These are phyloP conservation scores for Euryodendron excelsum DNA, from an alignment of 148 eudicot genomes.

Conservation along the genomic window DNA sequence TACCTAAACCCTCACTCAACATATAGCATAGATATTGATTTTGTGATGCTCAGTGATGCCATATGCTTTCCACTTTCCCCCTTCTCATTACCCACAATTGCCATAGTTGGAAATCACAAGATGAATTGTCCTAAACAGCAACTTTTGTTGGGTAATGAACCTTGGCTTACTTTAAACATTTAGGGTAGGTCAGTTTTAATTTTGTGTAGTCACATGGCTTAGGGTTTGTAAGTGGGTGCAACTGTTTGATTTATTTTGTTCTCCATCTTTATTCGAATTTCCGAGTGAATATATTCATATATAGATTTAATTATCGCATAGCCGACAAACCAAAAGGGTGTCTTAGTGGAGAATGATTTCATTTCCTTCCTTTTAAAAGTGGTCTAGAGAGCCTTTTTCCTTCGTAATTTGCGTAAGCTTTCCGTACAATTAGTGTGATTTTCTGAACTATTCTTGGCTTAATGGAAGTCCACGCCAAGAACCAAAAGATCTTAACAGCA, in stretches of 20 bases:
- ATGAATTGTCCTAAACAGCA: neutral
- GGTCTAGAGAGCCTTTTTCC: neutral
- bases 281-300: too few species aligned
- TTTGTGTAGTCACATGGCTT: conserved; percentile 22
- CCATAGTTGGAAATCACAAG: neutral
- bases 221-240: neutral
- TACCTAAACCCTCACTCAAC: too few species aligned
- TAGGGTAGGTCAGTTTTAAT: conserved; percentile 13
- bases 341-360: conserved; percentile 27
- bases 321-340: conserved; percentile 25
- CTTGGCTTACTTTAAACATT: neutral
- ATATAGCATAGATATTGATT: neutral
- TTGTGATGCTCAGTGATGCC: neutral
- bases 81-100: neutral
- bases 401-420: conserved; percentile 11
- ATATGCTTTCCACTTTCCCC: neutral
- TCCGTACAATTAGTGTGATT: conserved; percentile 15
- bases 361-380: conserved; percentile 13
- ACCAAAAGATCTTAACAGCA: neutral
- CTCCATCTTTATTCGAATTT: neutral
- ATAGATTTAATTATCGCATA: neutral
- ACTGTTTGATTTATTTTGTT: neutral
- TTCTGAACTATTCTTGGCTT: neutral
- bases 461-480: neutral
- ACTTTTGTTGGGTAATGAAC: neutral